A percentile compares a stretch with the other conserved stretches of the same genome.
Conservation (phyloP, 2,329 filamentous ascomycete genomes). For the Malbranchea zuffiana region DNA sequence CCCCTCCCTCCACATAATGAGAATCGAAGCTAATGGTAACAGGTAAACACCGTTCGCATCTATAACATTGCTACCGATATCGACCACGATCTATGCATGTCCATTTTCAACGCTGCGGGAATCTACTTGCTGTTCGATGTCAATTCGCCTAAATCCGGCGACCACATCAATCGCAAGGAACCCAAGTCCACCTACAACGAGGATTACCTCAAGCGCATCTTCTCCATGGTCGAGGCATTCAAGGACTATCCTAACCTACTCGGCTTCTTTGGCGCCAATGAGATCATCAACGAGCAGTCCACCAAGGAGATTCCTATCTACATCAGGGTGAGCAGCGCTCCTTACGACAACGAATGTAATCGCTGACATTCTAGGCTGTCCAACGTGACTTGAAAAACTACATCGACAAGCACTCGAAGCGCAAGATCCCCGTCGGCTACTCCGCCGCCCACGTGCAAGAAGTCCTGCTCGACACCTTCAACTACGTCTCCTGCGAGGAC, state of each 20-base stretch:
- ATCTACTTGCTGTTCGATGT: constrained; percentile 58
- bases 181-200: constrained; percentile 46
- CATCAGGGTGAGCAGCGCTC: constrained; percentile 37
- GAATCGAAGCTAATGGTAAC: constrained; percentile 3
- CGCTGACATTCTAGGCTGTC: constrained; percentile 40
- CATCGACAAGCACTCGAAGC: constrained; percentile 47
- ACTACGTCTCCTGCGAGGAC: constrained; percentile 50
- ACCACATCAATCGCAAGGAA: constrained; percentile 46
- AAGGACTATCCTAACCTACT: constrained; percentile 55
- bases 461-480: constrained; percentile 50
- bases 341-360: constrained; percentile 16
- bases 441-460: constrained; percentile 54
- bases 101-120: constrained; percentile 54
- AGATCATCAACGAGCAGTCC: constrained; percentile 55
- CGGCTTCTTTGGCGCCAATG: constrained; percentile 58
- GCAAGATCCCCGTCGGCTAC: constrained; percentile 56
- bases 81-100: constrained; percentile 52
- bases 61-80: constrained; percentile 52
- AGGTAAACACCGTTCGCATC: constrained; percentile 53
- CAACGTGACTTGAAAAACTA: constrained; percentile 59
- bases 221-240: constrained; percentile 55
- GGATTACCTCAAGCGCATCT: constrained; percentile 48
- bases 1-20: background rate
- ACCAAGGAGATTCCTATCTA: constrained; percentile 45
- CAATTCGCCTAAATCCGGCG: constrained; percentile 48